Evolutionary conservation across 2,329 filamentous ascomycete genomes (phyloP).

Genomic region (Stachybotrys chlorohalonatus): DNA sequence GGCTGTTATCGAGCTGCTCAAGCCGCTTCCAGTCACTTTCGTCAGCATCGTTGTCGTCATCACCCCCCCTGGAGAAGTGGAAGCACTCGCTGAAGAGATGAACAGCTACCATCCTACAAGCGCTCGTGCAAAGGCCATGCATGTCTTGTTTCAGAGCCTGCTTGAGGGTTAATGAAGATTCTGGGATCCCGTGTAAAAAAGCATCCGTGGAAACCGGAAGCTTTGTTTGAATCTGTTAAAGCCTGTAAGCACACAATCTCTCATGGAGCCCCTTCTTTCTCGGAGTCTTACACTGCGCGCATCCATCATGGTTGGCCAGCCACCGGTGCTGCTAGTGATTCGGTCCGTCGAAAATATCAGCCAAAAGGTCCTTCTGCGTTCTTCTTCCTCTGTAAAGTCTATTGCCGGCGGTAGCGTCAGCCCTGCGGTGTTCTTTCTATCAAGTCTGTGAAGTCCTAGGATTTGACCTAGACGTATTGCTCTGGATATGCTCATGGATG

Average conservation of each 20-base stretch:
- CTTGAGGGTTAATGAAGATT: slow-evolving; percentile 20
- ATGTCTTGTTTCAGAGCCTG: slow-evolving; percentile 9
- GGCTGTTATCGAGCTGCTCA: slow-evolving; percentile 3
- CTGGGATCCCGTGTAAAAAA: slow-evolving; percentile 2
- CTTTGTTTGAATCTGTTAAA: slow-evolving; percentile 1
- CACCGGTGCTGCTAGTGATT: slow-evolving; percentile 77
- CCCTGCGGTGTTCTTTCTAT: slow-evolving; percentile 7
- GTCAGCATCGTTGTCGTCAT: slow-evolving; percentile 4
- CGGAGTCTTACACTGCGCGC: slow-evolving; percentile 14
- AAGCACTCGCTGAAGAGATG: slow-evolving; percentile 11
- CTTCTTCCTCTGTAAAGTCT: slow-evolving; percentile 64
- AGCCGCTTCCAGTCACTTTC: slow-evolving; percentile 6
- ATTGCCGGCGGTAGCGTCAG: slow-evolving; percentile 43
- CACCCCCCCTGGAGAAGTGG: slow-evolving; percentile 7
- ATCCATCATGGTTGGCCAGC: slow-evolving; percentile 75
- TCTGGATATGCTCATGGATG: slow-evolving; percentile 69
- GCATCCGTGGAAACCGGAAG: slow-evolving; percentile 5
- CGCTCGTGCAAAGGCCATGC: slow-evolving; percentile 9
- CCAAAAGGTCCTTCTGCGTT: slow-evolving; percentile 76
- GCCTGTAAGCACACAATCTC: neutral
- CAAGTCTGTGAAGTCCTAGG: slow-evolving; percentile 63
- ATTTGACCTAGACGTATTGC: slow-evolving; percentile 63
- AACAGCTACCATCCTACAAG: slow-evolving; percentile 9
- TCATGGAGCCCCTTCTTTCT: rapidly evolving
- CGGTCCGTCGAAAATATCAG: slow-evolving; percentile 67